These are phyloP conservation scores for Schizochytrium sp. DNA, from an alignment of 108 stramenopile species.

Conservation along the genomic window DNA sequence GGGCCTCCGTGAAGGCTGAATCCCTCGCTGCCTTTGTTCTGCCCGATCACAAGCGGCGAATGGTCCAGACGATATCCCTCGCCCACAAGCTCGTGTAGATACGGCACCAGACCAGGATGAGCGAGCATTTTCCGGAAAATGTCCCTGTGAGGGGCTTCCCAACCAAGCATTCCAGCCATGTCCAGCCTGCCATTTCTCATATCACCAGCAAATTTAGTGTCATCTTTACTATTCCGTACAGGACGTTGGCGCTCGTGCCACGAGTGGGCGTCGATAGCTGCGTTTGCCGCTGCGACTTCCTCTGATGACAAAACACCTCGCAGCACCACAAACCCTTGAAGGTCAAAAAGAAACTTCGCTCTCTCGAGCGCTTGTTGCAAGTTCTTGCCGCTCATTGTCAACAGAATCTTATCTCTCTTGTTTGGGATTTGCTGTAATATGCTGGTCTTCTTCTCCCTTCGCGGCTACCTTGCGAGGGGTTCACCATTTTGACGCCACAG, in stretches of 20 bases:
- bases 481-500: too few relatives aligned
- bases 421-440: too few relatives aligned
- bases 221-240: conserved; percentile 82
- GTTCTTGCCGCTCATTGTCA: not conserved
- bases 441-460: too few relatives aligned
- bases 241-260: conserved; percentile 78
- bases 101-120: conserved; percentile 85
- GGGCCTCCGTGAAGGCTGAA: conserved; percentile 91
- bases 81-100: conserved; percentile 86
- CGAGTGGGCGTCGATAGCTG: conserved; percentile 82
- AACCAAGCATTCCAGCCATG: conserved; percentile 87
- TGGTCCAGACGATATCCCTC: conserved; percentile 93
- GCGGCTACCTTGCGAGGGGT: too few relatives aligned
- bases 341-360: conserved; percentile 81
- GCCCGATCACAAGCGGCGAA: conserved; percentile 84
- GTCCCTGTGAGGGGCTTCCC: conserved; percentile 80
- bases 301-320: conserved; percentile 83
- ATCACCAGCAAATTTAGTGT: conserved; percentile 72
- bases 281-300: conserved; percentile 83
- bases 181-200: conserved; percentile 70
- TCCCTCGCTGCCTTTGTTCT: conserved; percentile 87
- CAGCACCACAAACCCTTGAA: conserved; percentile 88
- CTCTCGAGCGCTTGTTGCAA: not conserved
- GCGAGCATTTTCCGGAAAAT: conserved; percentile 86
- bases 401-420: not conserved